phyloP scores from a whole-genome alignment of 148 eudicot species.

The Rhododendron vialii region DNA sequence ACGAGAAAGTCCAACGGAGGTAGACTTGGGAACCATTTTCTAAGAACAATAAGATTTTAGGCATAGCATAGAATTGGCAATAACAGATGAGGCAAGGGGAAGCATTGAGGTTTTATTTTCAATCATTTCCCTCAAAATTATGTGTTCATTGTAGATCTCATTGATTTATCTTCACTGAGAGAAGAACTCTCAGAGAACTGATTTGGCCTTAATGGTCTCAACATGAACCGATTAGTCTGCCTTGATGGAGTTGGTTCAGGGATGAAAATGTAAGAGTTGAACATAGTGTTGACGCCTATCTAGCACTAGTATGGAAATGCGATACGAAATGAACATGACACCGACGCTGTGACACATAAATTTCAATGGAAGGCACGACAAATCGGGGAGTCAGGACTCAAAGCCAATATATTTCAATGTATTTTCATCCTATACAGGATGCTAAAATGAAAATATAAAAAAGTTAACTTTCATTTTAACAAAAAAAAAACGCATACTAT shows the following conservation, averaged over 20 bases:
- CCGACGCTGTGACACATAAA: neutral
- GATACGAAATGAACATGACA: neutral
- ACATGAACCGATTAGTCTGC: neutral
- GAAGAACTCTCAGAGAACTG: neutral
- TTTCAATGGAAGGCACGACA: neutral
- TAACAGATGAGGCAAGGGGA: neutral
- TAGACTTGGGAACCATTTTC: neutral
- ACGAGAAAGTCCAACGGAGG: neutral
- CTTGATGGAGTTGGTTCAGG: neutral
- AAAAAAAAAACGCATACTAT: neutral
- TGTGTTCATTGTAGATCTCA: neutral
- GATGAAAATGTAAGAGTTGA: neutral
- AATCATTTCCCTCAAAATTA: neutral
- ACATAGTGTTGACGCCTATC: neutral
- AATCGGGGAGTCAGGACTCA: neutral
- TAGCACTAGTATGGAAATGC: neutral
- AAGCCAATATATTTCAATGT: neutral
- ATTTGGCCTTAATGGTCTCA: neutral
- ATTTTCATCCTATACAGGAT: neutral
- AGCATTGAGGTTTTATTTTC: neutral
- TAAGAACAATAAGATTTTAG: neutral
- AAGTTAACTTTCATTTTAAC: no score
- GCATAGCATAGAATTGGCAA: neutral
- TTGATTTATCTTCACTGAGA: neutral
- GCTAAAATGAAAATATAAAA: neutral